phyloP scores from a whole-genome alignment of 306 rosid genomes.

The Benincasa hispida region DNA sequence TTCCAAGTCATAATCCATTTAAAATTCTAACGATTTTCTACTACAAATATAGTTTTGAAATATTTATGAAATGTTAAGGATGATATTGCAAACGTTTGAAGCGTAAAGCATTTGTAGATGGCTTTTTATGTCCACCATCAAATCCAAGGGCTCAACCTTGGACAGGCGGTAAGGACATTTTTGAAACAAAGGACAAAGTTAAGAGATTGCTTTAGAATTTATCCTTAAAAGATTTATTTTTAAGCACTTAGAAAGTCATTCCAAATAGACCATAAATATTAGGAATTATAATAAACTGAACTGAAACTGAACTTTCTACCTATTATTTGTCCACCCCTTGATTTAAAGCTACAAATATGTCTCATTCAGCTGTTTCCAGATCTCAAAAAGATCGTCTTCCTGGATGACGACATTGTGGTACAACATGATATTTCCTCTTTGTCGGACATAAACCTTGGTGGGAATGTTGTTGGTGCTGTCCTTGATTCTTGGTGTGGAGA shows the following conservation, averaged over 20 bases:
- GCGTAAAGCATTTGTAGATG: no score
- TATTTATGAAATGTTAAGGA: no score
- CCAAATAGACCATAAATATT: not conserved
- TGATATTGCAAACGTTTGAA: no score
- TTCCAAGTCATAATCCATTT: no score
- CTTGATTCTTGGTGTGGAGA: conserved; percentile 54
- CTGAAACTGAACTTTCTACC: conserved; percentile 14
- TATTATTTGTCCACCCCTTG: conserved; percentile 8
- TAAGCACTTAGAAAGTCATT: not conserved
- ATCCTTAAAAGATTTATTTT: no score
- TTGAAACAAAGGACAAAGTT: no score
- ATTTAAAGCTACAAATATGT: conserved; percentile 24
- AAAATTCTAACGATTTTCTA: no score
- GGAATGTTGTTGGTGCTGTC: conserved; percentile 75
- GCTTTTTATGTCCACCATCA: no score
- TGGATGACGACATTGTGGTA: conserved; percentile 84
- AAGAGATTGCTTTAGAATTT: no score
- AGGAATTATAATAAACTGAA: not conserved
- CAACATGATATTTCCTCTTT: conserved; percentile 72
- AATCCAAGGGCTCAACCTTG: no score
- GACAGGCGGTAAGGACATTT: no score
- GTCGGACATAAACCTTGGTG: conserved; percentile 75
- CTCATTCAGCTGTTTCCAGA: conserved; percentile 84
- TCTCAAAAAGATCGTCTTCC: conserved; percentile 58
- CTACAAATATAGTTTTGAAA: no score